Base-by-base conservation (phyloP, 208 protist genomes). In the Endotrypanum monterogeii region DNA sequence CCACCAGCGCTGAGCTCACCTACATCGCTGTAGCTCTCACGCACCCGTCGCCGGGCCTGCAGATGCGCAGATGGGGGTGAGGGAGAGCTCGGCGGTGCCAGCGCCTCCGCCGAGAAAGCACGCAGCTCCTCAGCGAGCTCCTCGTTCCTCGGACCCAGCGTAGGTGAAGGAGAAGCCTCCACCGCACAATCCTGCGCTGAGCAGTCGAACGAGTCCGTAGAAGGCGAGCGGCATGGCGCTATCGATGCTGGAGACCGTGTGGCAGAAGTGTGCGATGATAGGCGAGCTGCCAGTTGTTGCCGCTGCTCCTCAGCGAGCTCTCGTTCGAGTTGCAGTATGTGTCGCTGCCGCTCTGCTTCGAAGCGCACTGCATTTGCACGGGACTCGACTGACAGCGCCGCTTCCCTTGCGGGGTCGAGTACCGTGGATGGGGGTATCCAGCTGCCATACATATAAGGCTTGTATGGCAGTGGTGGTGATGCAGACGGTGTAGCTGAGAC, bases 271-370 rank as follows among this genome's bases (percentile, higher is more conserved):
- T 30, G 46, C 2, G 63, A 23, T 1, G 74, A 55, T 25, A 83
- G 56, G 32, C 77, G 56, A 14, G 61, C 57, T 55, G 57, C 72
- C 44, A 84, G 44, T 7, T 75, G 71, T 35, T 74, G 61, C 12
- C 79, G 58, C 73, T 87, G 73, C 65, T 70, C 66, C 70, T 74
- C 75, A 0, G 71, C 68, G 18, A 83, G 69, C 41, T 67, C 57
- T 70, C 63, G 39, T 46, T 83, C 79, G 46, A 82, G 57, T 25
- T 77, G 46, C 7, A 86, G 68, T 39, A 75, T 60, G 54, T 63
- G 67, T 39, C 79, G 73, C 44, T 76, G 74, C 70, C 67, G 56
- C 65, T 79, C 79, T 14, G 76, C 76, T 5, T 69, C 66, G 3
- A 30, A 7, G 14, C 72, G 71, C 6, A 65, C 71, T 3, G 55